phyloP scores from a whole-genome alignment of 306 rosid species.

The Trifolium pratense region DNA sequence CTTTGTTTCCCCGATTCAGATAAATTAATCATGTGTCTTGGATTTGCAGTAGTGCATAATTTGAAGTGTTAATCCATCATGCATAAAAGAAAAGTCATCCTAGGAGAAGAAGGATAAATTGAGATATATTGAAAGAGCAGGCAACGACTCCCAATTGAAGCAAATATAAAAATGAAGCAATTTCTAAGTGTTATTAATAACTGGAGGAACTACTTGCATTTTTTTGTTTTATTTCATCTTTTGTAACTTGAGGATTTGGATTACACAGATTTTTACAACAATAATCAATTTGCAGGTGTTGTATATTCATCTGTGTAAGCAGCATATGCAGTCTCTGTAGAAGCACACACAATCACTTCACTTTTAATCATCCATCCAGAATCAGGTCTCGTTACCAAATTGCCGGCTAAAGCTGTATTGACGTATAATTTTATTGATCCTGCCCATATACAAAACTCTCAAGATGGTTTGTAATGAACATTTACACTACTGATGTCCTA shows the following conservation, averaged over 20 bases:
- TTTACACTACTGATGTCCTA: slow-evolving; percentile 2
- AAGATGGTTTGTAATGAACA: background rate
- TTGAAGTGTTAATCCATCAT: background rate
- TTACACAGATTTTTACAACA: slow-evolving; percentile 33
- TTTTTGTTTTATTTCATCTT: slow-evolving; percentile 12
- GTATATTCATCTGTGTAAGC: slow-evolving; percentile 26
- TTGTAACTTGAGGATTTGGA: slow-evolving; percentile 19
- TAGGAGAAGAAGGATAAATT: background rate
- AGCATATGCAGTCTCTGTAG: background rate
- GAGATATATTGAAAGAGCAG: slow-evolving; percentile 6
- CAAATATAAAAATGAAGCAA: slow-evolving; percentile 25
- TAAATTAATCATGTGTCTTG: background rate
- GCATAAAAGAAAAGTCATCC: background rate
- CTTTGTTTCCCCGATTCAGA: background rate
- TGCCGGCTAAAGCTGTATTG: slow-evolving; percentile 32
- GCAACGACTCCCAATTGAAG: slow-evolving; percentile 2
- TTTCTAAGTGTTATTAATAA: slow-evolving; percentile 26
- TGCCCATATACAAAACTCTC: slow-evolving; percentile 48
- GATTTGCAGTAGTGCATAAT: slow-evolving; percentile 7
- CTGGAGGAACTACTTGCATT: slow-evolving; percentile 29
- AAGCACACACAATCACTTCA: slow-evolving; percentile 9
- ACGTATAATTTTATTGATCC: slow-evolving; percentile 49
- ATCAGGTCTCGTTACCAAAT: slow-evolving; percentile 5
- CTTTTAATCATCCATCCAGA: slow-evolving; percentile 29
- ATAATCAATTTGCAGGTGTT: slow-evolving; percentile 21